Conservation (phyloP, 306 rosid genomes). For the Prunus dulcis region DNA sequence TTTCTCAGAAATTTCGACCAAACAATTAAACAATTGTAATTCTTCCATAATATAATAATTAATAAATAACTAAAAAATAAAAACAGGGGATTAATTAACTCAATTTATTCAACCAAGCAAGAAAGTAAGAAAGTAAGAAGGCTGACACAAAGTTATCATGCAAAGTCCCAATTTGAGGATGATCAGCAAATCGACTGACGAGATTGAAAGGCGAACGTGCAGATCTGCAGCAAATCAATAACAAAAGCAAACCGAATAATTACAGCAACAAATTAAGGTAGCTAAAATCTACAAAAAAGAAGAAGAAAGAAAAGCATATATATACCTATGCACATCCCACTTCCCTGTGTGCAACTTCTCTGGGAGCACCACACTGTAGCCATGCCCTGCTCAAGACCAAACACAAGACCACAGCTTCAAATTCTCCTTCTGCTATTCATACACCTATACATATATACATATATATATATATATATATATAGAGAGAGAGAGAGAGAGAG, state of each 20-base stretch:
- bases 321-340: slow-evolving; percentile 82
- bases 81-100: no score
- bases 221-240: slow-evolving; percentile 46
- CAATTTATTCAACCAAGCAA: neutral
- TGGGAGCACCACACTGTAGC: slow-evolving; percentile 81
- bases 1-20: slow-evolving; percentile 17
- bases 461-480: neutral
- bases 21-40: neutral
- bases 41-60: neutral
- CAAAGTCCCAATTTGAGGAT: slow-evolving; percentile 77
- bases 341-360: slow-evolving; percentile 84
- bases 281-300: slow-evolving; percentile 2
- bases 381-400: slow-evolving; percentile 53
- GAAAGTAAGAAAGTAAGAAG: neutral
- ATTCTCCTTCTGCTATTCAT: neutral
- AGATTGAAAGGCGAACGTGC: slow-evolving; percentile 61
- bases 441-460: neutral
- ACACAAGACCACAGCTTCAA: neutral
- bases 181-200: slow-evolving; percentile 57
- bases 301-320: slow-evolving; percentile 12
- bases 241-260: neutral
- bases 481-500: neutral
- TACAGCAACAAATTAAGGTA: neutral
- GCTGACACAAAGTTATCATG: slow-evolving; percentile 79
- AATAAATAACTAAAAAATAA: no score